These are phyloP conservation scores for Salpingoeca rosetta DNA, from an alignment of 78 protist species.

Conservation along the genomic window DNA sequence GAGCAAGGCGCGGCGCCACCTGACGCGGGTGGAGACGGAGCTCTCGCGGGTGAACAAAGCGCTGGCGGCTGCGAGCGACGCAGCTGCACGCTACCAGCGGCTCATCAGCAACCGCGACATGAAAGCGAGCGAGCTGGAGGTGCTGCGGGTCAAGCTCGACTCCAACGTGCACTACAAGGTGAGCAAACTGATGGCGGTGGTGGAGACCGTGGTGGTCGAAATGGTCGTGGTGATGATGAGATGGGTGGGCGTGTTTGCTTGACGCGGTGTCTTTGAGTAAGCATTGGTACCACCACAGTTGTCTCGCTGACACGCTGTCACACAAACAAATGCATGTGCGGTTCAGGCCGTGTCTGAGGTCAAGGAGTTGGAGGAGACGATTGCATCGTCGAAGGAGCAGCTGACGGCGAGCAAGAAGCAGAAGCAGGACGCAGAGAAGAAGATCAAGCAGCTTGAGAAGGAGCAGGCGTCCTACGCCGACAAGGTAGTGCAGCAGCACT, in stretches of 20 bases:
- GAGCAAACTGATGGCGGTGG: too few species aligned
- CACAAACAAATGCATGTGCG: too few species aligned
- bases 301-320: too few species aligned
- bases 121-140: background rate
- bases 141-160: background rate
- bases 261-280: background rate
- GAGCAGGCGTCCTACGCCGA: too few species aligned
- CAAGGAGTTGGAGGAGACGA: constrained; percentile 3
- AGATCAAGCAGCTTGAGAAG: background rate
- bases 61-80: background rate
- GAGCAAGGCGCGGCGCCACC: background rate
- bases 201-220: too few species aligned
- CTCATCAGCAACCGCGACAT: background rate
- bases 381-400: background rate
- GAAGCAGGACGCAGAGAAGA: background rate
- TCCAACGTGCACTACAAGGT: background rate
- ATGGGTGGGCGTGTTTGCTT: too few species aligned
- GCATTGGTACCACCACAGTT: too few species aligned
- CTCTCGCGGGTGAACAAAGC: background rate
- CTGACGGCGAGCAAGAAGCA: background rate
- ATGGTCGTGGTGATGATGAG: too few species aligned
- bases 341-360: background rate
- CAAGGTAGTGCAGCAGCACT: too few species aligned
- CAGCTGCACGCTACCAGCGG: background rate
- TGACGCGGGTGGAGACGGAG: constrained; percentile 16